A percentile compares a stretch with the other conserved stretches of the same genome.
phyloP scores from a whole-genome alignment of 257 asterid genomes.

The Nicotiana sylvestris region DNA sequence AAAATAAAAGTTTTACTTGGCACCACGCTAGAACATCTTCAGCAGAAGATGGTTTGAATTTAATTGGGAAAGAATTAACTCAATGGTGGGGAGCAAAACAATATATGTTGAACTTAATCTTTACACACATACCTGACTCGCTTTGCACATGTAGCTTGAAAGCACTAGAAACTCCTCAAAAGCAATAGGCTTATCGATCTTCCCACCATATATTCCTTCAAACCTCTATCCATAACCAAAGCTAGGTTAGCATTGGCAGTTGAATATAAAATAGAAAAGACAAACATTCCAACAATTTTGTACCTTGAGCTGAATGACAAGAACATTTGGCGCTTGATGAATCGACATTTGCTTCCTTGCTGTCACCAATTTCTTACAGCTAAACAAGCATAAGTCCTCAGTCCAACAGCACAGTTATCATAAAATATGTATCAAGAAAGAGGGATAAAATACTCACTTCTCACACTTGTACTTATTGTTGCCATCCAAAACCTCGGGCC shows the following conservation, averaged over 20 bases:
- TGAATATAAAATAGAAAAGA: constrained; percentile 8
- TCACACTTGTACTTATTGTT: constrained; percentile 93
- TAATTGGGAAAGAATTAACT: neutral
- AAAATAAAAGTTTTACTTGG: neutral
- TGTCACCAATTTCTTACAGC: constrained; percentile 92
- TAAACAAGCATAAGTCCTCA: constrained; percentile 43
- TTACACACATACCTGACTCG: constrained; percentile 56
- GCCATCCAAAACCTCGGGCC: constrained; percentile 91
- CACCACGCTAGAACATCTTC: neutral
- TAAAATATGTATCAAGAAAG: neutral
- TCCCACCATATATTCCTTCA: constrained; percentile 84
- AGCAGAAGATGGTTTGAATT: neutral
- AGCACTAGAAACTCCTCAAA: constrained; percentile 76
- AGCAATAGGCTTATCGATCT: constrained; percentile 73
- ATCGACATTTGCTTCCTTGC: constrained; percentile 97
- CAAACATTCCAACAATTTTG: constrained; percentile 13
- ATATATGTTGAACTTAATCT: neutral
- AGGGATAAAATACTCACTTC: constrained; percentile 43
- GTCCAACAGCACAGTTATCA: neutral
- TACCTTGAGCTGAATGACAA: constrained; percentile 96
- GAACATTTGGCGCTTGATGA: constrained; percentile 92
- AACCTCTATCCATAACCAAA: constrained; percentile 57
- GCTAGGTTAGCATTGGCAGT: neutral
- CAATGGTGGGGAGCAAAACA: neutral
- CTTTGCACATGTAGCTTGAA: constrained; percentile 85